These are phyloP conservation scores for Eragrostis curvula DNA, from an alignment of 176 grass and related monocot species.

Conservation along the genomic window DNA sequence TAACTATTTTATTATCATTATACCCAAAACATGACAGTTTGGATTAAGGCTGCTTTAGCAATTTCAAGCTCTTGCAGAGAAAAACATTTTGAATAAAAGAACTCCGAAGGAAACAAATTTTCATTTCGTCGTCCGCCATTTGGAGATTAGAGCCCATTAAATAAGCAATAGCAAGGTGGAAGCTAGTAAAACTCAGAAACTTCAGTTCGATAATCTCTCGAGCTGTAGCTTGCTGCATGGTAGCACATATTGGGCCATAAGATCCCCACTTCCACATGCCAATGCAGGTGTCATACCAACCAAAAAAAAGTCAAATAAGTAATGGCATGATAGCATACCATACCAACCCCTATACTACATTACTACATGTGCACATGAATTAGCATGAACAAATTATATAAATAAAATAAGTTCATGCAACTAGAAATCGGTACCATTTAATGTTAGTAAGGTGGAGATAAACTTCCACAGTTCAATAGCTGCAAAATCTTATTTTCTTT, in stretches of 20 bases:
- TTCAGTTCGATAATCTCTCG: not conserved
- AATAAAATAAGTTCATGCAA: not conserved
- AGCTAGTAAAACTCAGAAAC: not conserved
- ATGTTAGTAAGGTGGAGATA: not conserved
- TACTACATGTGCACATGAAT: constrained; percentile 17
- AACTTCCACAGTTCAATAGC: not conserved
- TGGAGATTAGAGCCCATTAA: not conserved
- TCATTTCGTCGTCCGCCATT: not conserved
- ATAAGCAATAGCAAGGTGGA: not conserved
- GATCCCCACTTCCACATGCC: constrained; percentile 6
- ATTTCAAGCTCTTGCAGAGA: constrained; percentile 4
- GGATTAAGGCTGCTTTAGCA: not conserved
- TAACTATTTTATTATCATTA: not conserved
- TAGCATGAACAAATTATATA: constrained; percentile 7
- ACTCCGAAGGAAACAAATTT: not conserved
- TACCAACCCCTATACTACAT: not conserved
- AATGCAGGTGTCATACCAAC: not conserved
- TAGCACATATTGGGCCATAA: constrained; percentile 6
- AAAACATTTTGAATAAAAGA: not conserved
- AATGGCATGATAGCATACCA: not conserved
- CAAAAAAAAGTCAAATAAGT: not conserved
- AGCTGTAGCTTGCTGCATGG: not conserved
- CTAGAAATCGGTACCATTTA: constrained; percentile 13
- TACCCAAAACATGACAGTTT: not conserved
- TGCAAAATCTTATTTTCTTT: not conserved